Evolutionary conservation across 306 rosid genomes (phyloP).

Genomic region (Prosopis cineraria): DNA sequence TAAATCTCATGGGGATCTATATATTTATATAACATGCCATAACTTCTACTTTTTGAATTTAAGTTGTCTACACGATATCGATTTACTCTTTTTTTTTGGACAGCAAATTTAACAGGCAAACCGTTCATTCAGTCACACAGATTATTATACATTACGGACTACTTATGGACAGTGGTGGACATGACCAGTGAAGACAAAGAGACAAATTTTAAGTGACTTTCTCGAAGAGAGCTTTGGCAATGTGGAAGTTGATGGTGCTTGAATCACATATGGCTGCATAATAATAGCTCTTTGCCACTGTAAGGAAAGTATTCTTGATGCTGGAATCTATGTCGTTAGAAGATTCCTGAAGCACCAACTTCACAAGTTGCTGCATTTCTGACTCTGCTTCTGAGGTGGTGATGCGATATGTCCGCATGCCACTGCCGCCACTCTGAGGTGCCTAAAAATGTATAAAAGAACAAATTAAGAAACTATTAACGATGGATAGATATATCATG

Average conservation of each 20-base stretch:
- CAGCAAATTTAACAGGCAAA: background rate
- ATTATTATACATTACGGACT: background rate
- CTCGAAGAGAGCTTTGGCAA: constrained; percentile 79
- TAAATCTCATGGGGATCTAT: background rate
- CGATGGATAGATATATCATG: background rate
- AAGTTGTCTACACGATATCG: background rate
- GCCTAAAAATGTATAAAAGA: constrained; percentile 43
- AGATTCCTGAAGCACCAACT: constrained; percentile 60
- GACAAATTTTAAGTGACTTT: constrained; percentile 48
- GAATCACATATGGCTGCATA: constrained; percentile 70
- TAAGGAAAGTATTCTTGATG: constrained; percentile 69
- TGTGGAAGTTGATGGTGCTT: constrained; percentile 67
- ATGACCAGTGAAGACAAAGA: background rate
- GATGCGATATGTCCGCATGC: constrained; percentile 3
- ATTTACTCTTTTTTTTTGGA: background rate
- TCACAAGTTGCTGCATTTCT: constrained; percentile 70
- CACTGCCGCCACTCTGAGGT: constrained; percentile 18
- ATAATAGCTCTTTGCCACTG: constrained; percentile 66
- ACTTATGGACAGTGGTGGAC: constrained; percentile 26
- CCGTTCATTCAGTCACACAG: background rate
- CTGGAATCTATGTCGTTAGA: constrained; percentile 44
- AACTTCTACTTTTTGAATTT: background rate
- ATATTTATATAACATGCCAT: background rate
- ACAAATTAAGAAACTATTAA: background rate
- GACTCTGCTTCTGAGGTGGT: constrained; percentile 54